These are phyloP conservation scores for Rhododendron williamsianum DNA, from an alignment of 148 eudicot species.

Conservation along the genomic window DNA sequence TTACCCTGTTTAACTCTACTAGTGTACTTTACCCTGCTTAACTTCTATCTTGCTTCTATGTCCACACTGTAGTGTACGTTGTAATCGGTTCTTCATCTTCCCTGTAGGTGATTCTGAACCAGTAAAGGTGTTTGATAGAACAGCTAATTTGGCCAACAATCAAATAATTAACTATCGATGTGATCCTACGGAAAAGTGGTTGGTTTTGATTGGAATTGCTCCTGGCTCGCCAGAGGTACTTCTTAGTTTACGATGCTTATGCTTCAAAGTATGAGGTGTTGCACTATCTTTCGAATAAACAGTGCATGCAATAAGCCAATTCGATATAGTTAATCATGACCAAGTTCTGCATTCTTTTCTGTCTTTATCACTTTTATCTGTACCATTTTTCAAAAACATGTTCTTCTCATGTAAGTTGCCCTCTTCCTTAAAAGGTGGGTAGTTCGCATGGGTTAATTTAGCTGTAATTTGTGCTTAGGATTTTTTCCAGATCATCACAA, in stretches of 20 bases:
- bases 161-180: constrained; percentile 88
- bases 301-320: neutral
- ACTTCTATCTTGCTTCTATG: neutral
- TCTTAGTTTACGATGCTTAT: neutral
- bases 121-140: constrained; percentile 83
- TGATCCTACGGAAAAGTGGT: constrained; percentile 88
- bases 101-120: constrained; percentile 77
- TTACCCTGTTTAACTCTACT: neutral
- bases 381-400: neutral
- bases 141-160: constrained; percentile 82
- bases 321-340: neutral
- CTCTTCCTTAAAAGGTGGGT: neutral
- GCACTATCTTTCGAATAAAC: constrained; percentile 8
- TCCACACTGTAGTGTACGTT: no score
- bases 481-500: neutral
- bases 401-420: neutral
- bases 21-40: neutral
- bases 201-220: constrained; percentile 93
- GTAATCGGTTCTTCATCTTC: constrained; percentile 7
- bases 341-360: neutral
- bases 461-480: neutral
- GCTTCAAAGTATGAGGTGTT: neutral
- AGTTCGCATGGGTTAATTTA: neutral
- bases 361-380: neutral
- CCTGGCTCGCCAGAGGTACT: constrained; percentile 89